These are phyloP conservation scores for Termitomyces sp. DNA, from an alignment of 768 basidiomycete genomes.

Conservation along the genomic window DNA sequence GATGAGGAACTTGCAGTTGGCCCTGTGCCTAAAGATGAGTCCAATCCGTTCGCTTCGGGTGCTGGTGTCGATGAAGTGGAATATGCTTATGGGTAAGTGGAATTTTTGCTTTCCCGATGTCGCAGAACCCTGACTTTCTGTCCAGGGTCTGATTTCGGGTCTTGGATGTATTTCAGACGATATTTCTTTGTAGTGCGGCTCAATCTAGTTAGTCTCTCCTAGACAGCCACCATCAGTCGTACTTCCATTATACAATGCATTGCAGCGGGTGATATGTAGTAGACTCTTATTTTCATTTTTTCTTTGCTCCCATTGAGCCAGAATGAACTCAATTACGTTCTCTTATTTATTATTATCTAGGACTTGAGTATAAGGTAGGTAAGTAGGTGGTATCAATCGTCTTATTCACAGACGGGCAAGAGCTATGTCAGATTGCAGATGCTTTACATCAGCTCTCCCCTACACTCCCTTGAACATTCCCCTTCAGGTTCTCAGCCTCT, in stretches of 20 bases:
- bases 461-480: neutral
- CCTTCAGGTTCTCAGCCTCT: neutral
- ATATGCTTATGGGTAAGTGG: slow-evolving; percentile 77
- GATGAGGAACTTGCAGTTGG: slow-evolving; percentile 74
- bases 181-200: neutral
- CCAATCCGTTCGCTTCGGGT: slow-evolving; percentile 72
- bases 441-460: neutral
- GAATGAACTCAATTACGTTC: neutral
- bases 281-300: neutral
- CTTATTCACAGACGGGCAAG: neutral
- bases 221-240: neutral
- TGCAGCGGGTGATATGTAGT: neutral
- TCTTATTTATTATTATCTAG: neutral
- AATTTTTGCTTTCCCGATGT: neutral
- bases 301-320: neutral
- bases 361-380: too few species aligned
- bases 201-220: neutral
- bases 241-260: neutral
- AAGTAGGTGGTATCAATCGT: neutral
- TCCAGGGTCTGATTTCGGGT: slow-evolving; percentile 6
- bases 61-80: slow-evolving; percentile 90
- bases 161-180: neutral
- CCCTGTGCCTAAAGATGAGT: slow-evolving; percentile 72
- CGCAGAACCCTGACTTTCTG: neutral
- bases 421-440: neutral